A percentile compares a stretch with the other conserved stretches of the same genome.
Evolutionary conservation across 2,329 filamentous ascomycete species (phyloP).

Genomic region (Cytospora piceae): DNA sequence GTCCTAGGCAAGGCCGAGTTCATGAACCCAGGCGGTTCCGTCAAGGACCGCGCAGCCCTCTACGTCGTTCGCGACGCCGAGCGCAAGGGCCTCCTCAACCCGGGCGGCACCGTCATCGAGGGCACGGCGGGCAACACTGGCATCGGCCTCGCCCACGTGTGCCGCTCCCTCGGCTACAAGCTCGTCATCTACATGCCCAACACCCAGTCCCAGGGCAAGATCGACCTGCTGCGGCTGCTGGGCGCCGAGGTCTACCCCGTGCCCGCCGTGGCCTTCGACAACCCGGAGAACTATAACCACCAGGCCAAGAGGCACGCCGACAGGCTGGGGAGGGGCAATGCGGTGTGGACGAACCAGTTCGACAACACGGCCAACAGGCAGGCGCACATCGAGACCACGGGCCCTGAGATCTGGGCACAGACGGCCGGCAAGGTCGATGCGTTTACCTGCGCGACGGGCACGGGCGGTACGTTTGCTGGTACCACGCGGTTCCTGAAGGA

Average conservation of each 20-base stretch:
- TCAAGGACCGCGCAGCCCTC: constrained; percentile 95
- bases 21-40: constrained; percentile 94
- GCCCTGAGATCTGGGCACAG: constrained; percentile 96
- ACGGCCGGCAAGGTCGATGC: constrained; percentile 85
- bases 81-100: constrained; percentile 76
- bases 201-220: constrained; percentile 97
- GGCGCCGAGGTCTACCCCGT: constrained; percentile 96
- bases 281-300: constrained; percentile 97
- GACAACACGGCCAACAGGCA: constrained; percentile 93
- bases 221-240: constrained; percentile 86
- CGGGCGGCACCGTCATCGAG: constrained; percentile 94
- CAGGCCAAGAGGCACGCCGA: constrained; percentile 92
- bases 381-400: constrained; percentile 95
- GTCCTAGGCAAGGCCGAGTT: constrained; percentile 97
- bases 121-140: constrained; percentile 98
- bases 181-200: constrained; percentile 99
- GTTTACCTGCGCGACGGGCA: constrained; percentile 94
- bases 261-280: constrained; percentile 92
- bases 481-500: constrained; percentile 89
- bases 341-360: constrained; percentile 99
- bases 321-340: constrained; percentile 78
- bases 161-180: constrained; percentile 87
- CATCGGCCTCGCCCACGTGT: constrained; percentile 96
- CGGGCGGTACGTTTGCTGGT: constrained; percentile 87
- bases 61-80: constrained; percentile 95